Percentiles rank a stretch among this genome's conserved stretches.
Conservation (phyloP, 305 asterid genomes). For the Fraxinus ornus region DNA sequence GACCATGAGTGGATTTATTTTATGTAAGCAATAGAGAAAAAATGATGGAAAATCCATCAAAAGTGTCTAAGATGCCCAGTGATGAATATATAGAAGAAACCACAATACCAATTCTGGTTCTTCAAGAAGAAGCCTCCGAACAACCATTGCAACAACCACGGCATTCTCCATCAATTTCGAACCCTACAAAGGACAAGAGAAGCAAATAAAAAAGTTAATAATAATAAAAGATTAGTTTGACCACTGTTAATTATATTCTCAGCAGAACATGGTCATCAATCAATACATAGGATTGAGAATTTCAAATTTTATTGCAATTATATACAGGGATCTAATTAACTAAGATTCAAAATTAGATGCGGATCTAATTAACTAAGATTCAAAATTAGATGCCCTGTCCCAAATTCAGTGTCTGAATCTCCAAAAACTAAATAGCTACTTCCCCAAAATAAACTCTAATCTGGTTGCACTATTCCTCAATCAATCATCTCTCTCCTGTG, state of each 20-base stretch:
- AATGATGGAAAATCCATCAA: background rate
- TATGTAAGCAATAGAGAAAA: conserved; percentile 2
- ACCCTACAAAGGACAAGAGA: conserved; percentile 50
- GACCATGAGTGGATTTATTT: background rate
- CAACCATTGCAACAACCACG: conserved; percentile 71
- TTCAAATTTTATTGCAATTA: conserved; percentile 16
- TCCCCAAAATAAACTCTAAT: background rate
- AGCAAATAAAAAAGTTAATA: conserved; percentile 5
- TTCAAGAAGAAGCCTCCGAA: conserved; percentile 91
- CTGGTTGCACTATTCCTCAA: background rate
- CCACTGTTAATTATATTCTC: conserved; percentile 19
- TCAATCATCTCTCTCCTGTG: background rate
- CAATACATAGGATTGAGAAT: conserved; percentile 14
- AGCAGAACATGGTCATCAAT: conserved; percentile 1
- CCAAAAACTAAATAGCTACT: background rate
- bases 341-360: no score
- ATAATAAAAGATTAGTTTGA: conserved; percentile 1
- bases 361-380: background rate
- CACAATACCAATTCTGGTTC: conserved; percentile 80
- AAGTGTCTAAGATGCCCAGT: conserved; percentile 10
- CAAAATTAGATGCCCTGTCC: background rate
- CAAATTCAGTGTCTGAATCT: background rate
- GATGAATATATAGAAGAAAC: conserved; percentile 20
- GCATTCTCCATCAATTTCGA: conserved; percentile 74
- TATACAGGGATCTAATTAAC: background rate